Percentiles rank a stretch among this genome's conserved stretches.
Conservation (phyloP, 2,329 filamentous ascomycete species). For the Fusarium sp. region DNA sequence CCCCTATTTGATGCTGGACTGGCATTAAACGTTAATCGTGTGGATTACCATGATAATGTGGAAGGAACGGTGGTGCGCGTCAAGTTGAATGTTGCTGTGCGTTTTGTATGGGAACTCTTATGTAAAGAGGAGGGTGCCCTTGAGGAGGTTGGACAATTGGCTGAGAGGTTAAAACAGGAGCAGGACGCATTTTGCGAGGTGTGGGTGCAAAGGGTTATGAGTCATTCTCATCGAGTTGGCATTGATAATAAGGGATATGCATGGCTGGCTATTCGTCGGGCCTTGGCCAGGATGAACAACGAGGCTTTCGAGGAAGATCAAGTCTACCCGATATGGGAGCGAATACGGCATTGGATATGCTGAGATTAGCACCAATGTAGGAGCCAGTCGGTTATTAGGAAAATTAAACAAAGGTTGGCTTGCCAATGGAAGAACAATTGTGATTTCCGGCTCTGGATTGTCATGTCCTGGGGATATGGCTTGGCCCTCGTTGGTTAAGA, state of each 20-base stretch:
- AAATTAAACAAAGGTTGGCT: too few relatives aligned
- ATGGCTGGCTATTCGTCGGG: neutral
- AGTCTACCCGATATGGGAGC: neutral
- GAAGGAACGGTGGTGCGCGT: neutral
- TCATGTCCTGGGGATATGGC: too few relatives aligned
- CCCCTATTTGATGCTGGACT: neutral
- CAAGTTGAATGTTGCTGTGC: neutral
- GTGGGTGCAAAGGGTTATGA: neutral
- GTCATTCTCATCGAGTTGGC: neutral
- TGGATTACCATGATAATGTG: neutral
- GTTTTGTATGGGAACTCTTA: neutral
- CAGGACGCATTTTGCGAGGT: neutral
- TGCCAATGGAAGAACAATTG: too few relatives aligned
- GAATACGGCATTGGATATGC: neutral
- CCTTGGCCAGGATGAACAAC: neutral
- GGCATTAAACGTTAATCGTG: neutral
- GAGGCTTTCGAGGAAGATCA: constrained; percentile 5
- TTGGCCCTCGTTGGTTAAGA: too few relatives aligned
- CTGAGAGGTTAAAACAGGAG: neutral
- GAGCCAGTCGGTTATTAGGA: too few relatives aligned
- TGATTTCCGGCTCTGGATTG: too few relatives aligned
- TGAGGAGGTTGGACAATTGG: neutral
- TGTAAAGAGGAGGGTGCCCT: neutral
- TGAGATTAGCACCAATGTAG: neutral
- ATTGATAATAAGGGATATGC: neutral